Conservation (phyloP, 129 eudicot species). For the Kitagawia praeruptora region DNA sequence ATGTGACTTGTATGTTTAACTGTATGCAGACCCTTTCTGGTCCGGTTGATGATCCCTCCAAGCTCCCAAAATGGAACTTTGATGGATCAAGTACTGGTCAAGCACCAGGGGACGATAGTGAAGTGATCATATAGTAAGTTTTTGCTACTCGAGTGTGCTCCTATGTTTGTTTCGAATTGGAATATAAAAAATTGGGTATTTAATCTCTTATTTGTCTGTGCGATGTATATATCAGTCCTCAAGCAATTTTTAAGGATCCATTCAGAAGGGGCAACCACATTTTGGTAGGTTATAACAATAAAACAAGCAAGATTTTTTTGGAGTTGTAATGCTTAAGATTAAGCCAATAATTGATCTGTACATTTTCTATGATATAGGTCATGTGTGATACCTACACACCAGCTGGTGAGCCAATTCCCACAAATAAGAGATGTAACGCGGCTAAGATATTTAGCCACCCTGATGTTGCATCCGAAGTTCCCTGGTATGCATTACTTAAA, state of each 20-base stretch:
- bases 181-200: background rate
- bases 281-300: constrained; percentile 34
- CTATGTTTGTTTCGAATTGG: background rate
- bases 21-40: constrained; percentile 55
- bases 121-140: constrained; percentile 82
- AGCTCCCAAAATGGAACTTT: constrained; percentile 90
- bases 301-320: background rate
- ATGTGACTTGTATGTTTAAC: background rate
- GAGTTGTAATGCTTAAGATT: background rate
- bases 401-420: constrained; percentile 89
- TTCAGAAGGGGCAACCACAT: constrained; percentile 89
- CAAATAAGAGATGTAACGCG: constrained; percentile 71
- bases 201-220: constrained; percentile 1
- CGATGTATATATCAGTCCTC: constrained; percentile 56
- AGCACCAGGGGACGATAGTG: constrained; percentile 93
- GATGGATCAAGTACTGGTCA: constrained; percentile 93
- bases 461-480: constrained; percentile 66
- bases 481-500: constrained; percentile 44
- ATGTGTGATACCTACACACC: constrained; percentile 96
- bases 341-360: background rate
- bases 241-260: constrained; percentile 95
- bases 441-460: constrained; percentile 72
- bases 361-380: constrained; percentile 34
- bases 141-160: background rate
- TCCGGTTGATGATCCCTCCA: constrained; percentile 49